Percentiles rank a stretch among this genome's conserved stretches.
These are phyloP conservation scores for Paraurostyla sp. DNA, from an alignment of 73 alveolate genomes.

Conservation along the genomic window DNA sequence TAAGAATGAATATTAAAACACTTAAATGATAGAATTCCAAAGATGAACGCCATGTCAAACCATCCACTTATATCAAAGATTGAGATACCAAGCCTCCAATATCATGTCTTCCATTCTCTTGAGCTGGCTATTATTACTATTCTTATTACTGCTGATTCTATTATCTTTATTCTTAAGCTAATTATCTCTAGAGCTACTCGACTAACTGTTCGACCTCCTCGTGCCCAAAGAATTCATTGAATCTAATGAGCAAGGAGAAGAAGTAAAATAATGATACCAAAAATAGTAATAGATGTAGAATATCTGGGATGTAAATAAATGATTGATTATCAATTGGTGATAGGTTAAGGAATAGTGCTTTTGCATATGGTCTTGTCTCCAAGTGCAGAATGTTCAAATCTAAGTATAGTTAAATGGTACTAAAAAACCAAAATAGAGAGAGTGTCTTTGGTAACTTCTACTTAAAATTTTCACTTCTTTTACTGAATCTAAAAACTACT, in stretches of 20 bases:
- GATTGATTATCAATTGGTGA: constrained; percentile 36
- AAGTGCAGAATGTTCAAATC: constrained; percentile 22
- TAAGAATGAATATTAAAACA: background rate
- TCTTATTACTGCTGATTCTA: background rate
- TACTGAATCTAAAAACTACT: constrained; percentile 34
- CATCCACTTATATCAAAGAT: constrained; percentile 13
- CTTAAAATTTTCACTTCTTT: constrained; percentile 18
- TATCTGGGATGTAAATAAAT: constrained; percentile 33
- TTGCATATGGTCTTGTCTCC: constrained; percentile 40
- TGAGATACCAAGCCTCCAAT: constrained; percentile 20
- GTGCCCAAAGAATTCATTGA: constrained; percentile 41
- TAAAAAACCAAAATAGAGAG: constrained; percentile 50
- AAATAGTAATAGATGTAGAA: constrained; percentile 19
- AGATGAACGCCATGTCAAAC: constrained; percentile 22
- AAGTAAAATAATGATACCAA: constrained; percentile 52
- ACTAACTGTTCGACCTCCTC: constrained; percentile 23
- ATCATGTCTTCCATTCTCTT: constrained; percentile 25
- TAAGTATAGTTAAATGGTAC: constrained; percentile 40
- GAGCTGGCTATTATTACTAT: too few species aligned
- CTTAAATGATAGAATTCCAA: constrained; percentile 47
- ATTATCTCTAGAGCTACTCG: background rate
- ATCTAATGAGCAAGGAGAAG: constrained; percentile 27
- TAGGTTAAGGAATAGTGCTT: constrained; percentile 1
- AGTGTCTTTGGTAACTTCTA: constrained; percentile 44
- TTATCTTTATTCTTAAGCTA: background rate